phyloP scores from a whole-genome alignment of 805 yeast species.

The Wickerhamomyces subpelliculosus region DNA sequence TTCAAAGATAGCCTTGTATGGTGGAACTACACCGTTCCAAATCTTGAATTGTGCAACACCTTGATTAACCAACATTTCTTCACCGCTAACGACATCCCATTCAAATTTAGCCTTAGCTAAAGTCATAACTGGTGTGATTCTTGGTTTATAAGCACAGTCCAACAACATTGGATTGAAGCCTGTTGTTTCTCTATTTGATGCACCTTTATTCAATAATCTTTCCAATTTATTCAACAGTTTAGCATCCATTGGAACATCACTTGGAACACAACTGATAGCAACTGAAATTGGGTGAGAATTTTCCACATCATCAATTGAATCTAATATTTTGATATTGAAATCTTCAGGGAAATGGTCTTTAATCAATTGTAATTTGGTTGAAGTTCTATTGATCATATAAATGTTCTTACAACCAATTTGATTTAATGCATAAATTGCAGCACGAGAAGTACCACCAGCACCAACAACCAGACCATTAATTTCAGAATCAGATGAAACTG shows the following conservation, averaged over 20 bases:
- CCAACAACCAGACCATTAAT: conserved; percentile 79
- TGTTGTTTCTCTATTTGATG: conserved; percentile 20
- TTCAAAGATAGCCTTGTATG: conserved; percentile 51
- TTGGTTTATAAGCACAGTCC: conserved; percentile 95
- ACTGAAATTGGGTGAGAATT: conserved; percentile 40
- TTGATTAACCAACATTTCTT: conserved; percentile 87
- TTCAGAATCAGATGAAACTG: conserved; percentile 15
- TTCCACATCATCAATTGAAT: conserved; percentile 37
- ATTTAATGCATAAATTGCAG: conserved; percentile 84
- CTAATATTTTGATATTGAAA: conserved; percentile 53
- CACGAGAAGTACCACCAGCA: conserved; percentile 96
- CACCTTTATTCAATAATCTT: conserved; percentile 36
- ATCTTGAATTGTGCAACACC: conserved; percentile 81
- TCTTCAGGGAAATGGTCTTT: conserved; percentile 51
- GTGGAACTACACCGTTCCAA: conserved; percentile 67
- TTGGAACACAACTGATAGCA: conserved; percentile 79
- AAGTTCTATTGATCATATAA: conserved; percentile 76
- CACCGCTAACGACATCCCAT: conserved; percentile 88
- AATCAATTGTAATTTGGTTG: conserved; percentile 53
- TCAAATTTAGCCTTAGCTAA: conserved; percentile 53
- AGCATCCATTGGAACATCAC: conserved; percentile 60
- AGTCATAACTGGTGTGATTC: conserved; percentile 78
- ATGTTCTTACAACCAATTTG: conserved; percentile 71
- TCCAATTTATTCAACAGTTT: conserved; percentile 42
- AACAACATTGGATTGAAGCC: conserved; percentile 50